Evolutionary conservation across 805 yeast species (phyloP).

Genomic region (Ogataea pilisensis): DNA sequence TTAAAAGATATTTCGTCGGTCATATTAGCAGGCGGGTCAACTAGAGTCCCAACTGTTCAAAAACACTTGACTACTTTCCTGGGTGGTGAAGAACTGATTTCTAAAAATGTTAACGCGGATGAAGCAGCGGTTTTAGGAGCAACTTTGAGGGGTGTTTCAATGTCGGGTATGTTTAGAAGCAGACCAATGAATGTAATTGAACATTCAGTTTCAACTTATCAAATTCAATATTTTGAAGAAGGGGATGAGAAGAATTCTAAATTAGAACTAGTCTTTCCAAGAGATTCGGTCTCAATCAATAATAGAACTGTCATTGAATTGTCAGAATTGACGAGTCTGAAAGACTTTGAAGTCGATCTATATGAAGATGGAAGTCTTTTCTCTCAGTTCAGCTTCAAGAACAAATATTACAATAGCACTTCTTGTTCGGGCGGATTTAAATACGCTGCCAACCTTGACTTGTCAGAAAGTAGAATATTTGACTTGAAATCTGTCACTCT

Average conservation of each 20-base stretch:
- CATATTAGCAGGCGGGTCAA: slow-evolving; percentile 84
- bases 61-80: slow-evolving; percentile 48
- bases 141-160: slow-evolving; percentile 73
- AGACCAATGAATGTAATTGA: slow-evolving; percentile 59
- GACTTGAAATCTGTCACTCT: slow-evolving; percentile 41
- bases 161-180: slow-evolving; percentile 65
- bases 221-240: slow-evolving; percentile 24
- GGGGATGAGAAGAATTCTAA: slow-evolving; percentile 25
- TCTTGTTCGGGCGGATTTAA: slow-evolving; percentile 37
- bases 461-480: slow-evolving; percentile 38
- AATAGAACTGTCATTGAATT: slow-evolving; percentile 34
- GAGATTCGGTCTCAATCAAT: slow-evolving; percentile 38
- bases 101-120: slow-evolving; percentile 91
- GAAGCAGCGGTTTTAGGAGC: slow-evolving; percentile 92
- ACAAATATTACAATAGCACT: slow-evolving; percentile 24
- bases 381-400: slow-evolving; percentile 8
- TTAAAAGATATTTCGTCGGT: slow-evolving; percentile 43
- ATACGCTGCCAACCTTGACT: slow-evolving; percentile 24
- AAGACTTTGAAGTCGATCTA: slow-evolving; percentile 32
- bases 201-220: slow-evolving; percentile 46
- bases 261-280: slow-evolving; percentile 38
- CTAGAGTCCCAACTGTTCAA: slow-evolving; percentile 86
- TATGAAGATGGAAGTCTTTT: slow-evolving; percentile 26
- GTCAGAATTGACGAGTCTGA: slow-evolving; percentile 35
- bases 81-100: slow-evolving; percentile 52